phyloP scores from a whole-genome alignment of 805 yeast species.

The Maudiozyma bulderi region DNA sequence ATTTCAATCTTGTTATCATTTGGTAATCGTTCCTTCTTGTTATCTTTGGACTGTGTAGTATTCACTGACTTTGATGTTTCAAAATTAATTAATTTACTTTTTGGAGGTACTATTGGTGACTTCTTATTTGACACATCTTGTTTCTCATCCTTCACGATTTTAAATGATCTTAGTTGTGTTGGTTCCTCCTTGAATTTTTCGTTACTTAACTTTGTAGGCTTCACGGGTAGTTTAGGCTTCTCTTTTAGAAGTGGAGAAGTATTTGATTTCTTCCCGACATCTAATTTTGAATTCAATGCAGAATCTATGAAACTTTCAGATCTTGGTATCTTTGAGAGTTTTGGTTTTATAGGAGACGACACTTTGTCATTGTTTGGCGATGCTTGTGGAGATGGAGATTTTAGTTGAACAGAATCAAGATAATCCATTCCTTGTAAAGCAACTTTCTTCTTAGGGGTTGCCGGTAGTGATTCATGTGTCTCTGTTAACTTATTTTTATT shows the following conservation, averaged over 20 bases:
- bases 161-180: too few relatives aligned
- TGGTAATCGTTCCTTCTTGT: not conserved
- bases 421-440: constrained; percentile 9
- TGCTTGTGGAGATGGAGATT: constrained; percentile 1
- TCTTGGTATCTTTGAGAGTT: not conserved
- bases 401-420: constrained; percentile 17
- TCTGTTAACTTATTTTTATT: constrained; percentile 14
- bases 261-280: not conserved
- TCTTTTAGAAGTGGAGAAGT: not conserved
- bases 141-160: too few relatives aligned
- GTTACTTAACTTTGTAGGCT: constrained; percentile 7
- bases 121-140: too few relatives aligned
- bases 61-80: not conserved
- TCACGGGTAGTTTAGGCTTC: constrained; percentile 11
- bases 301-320: constrained; percentile 20
- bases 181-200: not conserved
- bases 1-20: constrained; percentile 1
- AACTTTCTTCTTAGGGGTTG: not conserved
- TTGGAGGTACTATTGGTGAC: not conserved
- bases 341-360: not conserved
- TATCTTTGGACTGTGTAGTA: not conserved
- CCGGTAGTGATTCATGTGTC: not conserved
- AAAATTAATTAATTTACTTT: not conserved
- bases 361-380: not conserved
- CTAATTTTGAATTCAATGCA: constrained; percentile 6